phyloP scores from a whole-genome alignment of 768 basidiomycete genomes.

The Auriculariales sp. region DNA sequence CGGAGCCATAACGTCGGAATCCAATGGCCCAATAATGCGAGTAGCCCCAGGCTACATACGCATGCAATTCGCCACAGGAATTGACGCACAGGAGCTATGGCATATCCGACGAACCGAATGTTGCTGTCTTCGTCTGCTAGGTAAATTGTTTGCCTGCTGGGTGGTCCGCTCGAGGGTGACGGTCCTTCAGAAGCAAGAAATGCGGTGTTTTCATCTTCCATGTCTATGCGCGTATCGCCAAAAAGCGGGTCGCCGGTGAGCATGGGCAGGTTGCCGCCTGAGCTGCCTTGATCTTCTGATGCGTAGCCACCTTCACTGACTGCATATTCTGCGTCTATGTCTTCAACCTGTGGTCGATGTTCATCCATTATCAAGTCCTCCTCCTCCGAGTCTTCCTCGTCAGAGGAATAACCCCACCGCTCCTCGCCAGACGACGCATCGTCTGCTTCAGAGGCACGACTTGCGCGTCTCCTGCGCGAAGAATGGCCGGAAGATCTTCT shows the following conservation, averaged over 20 bases:
- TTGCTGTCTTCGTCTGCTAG: conserved; percentile 83
- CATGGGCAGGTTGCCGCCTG: conserved; percentile 42
- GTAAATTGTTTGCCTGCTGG: conserved; percentile 74
- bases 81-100: conserved; percentile 44
- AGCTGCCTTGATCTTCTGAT: conserved; percentile 41
- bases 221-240: conserved; percentile 69
- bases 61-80: conserved; percentile 61
- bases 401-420: conserved; percentile 89
- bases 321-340: conserved; percentile 51
- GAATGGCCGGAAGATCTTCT: conserved; percentile 29
- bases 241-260: conserved; percentile 67
- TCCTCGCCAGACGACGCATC: conserved; percentile 42
- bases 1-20: conserved; percentile 83
- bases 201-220: conserved; percentile 43
- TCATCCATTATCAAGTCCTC: conserved; percentile 19
- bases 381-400: conserved; percentile 43
- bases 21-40: conserved; percentile 84
- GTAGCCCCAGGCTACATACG: conserved; percentile 49
- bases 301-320: not conserved
- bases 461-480: conserved; percentile 37
- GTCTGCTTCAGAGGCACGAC: conserved; percentile 38
- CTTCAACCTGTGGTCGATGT: conserved; percentile 27
- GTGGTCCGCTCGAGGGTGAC: conserved; percentile 67
- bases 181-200: conserved; percentile 20
- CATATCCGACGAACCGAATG: conserved; percentile 77